phyloP scores from a whole-genome alignment of 2,329 filamentous ascomycete genomes.

The Tolypocladium tropicale region DNA sequence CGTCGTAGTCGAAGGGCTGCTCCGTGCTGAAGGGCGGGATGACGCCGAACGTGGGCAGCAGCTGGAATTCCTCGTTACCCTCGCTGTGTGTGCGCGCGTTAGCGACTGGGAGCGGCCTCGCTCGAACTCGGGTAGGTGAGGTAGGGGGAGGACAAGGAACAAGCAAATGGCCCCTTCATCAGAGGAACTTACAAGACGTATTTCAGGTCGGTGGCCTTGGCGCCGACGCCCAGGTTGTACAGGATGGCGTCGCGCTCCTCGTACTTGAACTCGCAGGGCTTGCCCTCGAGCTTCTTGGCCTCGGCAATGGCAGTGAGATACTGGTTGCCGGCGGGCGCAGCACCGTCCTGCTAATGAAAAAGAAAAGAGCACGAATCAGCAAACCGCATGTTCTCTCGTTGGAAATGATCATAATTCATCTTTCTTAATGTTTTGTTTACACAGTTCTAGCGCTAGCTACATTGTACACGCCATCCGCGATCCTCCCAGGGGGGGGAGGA shows the following conservation, averaged over 20 bases:
- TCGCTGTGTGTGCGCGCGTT: conserved; percentile 37
- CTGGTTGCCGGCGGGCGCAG: conserved; percentile 40
- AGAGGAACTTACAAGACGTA: conserved; percentile 69
- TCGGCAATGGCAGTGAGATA: conserved; percentile 66
- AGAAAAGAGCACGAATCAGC: conserved; percentile 15
- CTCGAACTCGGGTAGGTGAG: no score
- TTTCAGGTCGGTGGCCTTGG: conserved; percentile 78
- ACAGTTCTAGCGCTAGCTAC: conserved; percentile 10
- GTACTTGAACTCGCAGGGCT: conserved; percentile 69
- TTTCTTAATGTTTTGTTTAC: no score
- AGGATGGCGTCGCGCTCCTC: conserved; percentile 83
- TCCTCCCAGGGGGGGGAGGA: not conserved
- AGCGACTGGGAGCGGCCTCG: not conserved
- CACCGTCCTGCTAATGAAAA: conserved; percentile 8
- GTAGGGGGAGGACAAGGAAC: no score
- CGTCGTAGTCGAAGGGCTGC: conserved; percentile 66
- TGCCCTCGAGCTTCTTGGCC: conserved; percentile 60
- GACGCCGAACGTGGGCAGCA: conserved; percentile 89
- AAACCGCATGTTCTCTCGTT: not conserved
- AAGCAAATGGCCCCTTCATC: no score
- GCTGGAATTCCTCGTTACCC: conserved; percentile 84
- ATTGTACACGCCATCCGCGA: conserved; percentile 5
- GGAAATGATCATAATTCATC: not conserved
- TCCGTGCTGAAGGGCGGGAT: conserved; percentile 86
- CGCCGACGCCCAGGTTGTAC: conserved; percentile 91